These are phyloP conservation scores for Silene latifolia DNA, from an alignment of 148 eudicot genomes.

Conservation along the genomic window DNA sequence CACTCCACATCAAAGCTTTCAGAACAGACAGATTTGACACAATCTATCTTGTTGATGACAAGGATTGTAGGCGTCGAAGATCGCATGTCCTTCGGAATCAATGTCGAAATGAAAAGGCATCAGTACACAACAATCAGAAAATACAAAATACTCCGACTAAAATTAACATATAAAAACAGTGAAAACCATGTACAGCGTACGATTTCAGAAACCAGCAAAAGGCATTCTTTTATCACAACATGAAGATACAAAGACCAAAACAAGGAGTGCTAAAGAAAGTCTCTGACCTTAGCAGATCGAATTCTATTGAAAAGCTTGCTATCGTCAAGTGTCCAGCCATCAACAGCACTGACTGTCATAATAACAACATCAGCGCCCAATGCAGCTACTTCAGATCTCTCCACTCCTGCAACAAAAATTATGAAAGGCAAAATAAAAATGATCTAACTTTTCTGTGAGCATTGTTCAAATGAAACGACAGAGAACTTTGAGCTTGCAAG, in stretches of 20 bases:
- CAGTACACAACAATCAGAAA: background rate
- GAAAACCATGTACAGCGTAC: background rate
- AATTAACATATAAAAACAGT: background rate
- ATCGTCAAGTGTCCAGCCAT: constrained; percentile 92
- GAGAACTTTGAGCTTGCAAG: background rate
- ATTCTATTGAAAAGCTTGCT: constrained; percentile 64
- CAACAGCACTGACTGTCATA: constrained; percentile 76
- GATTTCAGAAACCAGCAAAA: background rate
- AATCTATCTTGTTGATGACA: constrained; percentile 86
- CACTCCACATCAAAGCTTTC: constrained; percentile 37
- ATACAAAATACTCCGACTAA: background rate
- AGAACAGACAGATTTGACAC: constrained; percentile 37
- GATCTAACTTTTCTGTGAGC: background rate
- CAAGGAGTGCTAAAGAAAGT: constrained; percentile 7
- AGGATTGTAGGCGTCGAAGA: constrained; percentile 68
- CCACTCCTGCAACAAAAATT: constrained; percentile 56
- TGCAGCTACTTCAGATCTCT: constrained; percentile 93
- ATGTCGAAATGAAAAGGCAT: background rate
- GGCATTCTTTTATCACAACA: background rate
- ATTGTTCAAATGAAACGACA: background rate
- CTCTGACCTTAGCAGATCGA: constrained; percentile 57
- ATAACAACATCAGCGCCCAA: constrained; percentile 77
- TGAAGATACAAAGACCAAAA: background rate
- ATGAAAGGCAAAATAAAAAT: background rate
- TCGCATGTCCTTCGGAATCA: constrained; percentile 39